Conservation (phyloP, 768 basidiomycete genomes). For the Zangia roseola region DNA sequence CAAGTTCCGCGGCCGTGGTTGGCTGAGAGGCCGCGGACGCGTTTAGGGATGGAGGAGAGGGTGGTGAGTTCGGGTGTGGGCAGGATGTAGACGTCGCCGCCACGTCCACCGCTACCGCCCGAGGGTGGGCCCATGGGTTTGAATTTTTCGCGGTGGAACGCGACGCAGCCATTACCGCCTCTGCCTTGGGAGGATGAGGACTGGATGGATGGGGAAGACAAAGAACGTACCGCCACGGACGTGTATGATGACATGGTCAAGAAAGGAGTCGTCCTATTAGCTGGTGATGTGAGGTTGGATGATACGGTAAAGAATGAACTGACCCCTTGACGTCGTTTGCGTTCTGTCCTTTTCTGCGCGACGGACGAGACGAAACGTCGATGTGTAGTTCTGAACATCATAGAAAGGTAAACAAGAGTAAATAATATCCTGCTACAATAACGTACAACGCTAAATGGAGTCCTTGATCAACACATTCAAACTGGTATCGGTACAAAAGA, state of each 20-base stretch:
- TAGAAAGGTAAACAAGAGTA: conserved; percentile 7
- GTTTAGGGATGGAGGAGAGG: conserved; percentile 67
- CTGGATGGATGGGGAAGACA: background rate
- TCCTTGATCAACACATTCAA: background rate
- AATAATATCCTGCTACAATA: conserved; percentile 7
- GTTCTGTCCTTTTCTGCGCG: conserved; percentile 62
- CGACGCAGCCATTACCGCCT: conserved; percentile 89
- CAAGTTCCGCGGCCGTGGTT: conserved; percentile 79
- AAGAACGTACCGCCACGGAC: conserved; percentile 63
- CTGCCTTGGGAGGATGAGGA: conserved; percentile 48
- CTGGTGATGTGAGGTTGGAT: conserved; percentile 6
- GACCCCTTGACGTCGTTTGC: conserved; percentile 73
- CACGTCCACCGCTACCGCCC: conserved; percentile 89
- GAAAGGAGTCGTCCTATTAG: conserved; percentile 68
- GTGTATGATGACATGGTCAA: conserved; percentile 80
- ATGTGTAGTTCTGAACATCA: conserved; percentile 11
- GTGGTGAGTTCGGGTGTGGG: conserved; percentile 78
- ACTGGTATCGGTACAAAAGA: background rate
- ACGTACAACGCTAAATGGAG: background rate
- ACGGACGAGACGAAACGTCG: conserved; percentile 4
- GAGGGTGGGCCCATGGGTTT: conserved; percentile 84
- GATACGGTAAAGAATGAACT: conserved; percentile 18
- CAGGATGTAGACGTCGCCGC: conserved; percentile 82
- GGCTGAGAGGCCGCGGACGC: conserved; percentile 66
- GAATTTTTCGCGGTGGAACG: conserved; percentile 90